Percentiles rank a stretch among this genome's conserved stretches.
phyloP scores from a whole-genome alignment of 441 rosid species.

The Corymbia calophylla region DNA sequence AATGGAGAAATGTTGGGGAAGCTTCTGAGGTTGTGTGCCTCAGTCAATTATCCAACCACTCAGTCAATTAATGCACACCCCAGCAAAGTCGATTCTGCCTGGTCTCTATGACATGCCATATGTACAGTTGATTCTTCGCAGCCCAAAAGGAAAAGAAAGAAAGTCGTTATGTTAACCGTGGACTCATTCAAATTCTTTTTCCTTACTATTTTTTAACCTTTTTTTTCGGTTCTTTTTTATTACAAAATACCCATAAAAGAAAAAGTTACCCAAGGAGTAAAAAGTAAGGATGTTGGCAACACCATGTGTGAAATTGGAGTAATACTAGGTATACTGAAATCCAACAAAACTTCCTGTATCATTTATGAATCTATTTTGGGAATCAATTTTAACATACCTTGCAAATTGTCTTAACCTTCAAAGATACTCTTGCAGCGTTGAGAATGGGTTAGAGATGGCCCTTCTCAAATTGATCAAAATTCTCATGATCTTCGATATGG shows the following conservation, averaged over 20 bases:
- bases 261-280: background rate
- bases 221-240: background rate
- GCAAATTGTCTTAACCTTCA: background rate
- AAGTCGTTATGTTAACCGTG: background rate
- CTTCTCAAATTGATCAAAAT: background rate
- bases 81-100: background rate
- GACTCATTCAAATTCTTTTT: background rate
- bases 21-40: background rate
- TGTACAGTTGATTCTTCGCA: background rate
- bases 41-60: background rate
- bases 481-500: background rate
- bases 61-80: background rate
- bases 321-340: background rate
- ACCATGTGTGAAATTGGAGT: background rate
- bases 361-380: background rate
- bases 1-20: background rate
- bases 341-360: background rate
- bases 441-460: background rate
- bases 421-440: background rate
- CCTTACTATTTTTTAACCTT: background rate
- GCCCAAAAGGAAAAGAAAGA: background rate
- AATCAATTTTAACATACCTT: background rate
- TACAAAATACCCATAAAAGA: background rate
- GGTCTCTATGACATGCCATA: background rate
- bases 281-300: background rate